Conservation (phyloP, 305 asterid genomes). For the Fraxinus velutina region DNA sequence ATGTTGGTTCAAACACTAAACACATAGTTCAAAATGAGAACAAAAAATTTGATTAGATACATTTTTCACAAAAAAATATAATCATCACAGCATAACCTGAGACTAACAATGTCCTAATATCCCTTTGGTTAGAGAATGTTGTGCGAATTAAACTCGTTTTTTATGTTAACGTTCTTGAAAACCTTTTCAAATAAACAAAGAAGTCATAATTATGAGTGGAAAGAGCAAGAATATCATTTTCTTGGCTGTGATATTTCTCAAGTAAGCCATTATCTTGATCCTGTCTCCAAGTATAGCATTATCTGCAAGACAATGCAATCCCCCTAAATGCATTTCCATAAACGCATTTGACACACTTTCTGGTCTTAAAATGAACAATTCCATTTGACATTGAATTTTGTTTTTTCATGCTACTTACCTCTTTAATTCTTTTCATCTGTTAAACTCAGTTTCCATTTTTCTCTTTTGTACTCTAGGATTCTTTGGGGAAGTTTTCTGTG, state of each 20-base stretch:
- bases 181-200: neutral
- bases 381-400: neutral
- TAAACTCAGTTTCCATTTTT: neutral
- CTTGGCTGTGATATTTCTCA: neutral
- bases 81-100: neutral
- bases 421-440: neutral
- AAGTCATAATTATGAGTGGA: neutral
- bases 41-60: neutral
- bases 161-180: neutral
- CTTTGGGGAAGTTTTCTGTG: constrained; percentile 98
- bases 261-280: neutral
- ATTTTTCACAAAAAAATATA: neutral
- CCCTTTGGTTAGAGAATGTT: neutral
- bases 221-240: neutral
- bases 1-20: neutral
- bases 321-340: neutral
- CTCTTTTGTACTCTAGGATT: constrained; percentile 50
- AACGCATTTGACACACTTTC: neutral
- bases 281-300: neutral
- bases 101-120: neutral
- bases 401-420: neutral
- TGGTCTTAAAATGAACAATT: neutral
- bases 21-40: neutral
- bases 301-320: neutral
- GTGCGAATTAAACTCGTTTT: neutral